These are phyloP conservation scores for Mycena crocata DNA, from an alignment of 768 basidiomycete genomes.

Conservation along the genomic window DNA sequence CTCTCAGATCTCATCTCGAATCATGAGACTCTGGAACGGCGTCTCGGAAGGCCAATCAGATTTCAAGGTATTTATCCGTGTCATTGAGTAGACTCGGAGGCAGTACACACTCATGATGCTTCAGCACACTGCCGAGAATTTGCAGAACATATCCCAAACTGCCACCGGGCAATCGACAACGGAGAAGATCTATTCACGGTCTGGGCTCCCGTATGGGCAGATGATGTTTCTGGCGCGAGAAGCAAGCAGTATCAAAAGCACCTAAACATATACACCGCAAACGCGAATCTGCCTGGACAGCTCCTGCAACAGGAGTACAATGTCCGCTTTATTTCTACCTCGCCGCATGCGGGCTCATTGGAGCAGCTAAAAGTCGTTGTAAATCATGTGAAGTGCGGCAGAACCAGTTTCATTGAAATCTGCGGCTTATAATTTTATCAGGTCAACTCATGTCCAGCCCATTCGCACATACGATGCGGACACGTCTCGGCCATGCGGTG, in stretches of 20 bases:
- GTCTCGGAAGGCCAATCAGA: background rate
- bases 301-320: conserved; percentile 46
- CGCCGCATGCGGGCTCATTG: conserved; percentile 41
- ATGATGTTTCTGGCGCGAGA: conserved; percentile 39
- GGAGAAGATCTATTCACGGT: conserved; percentile 27
- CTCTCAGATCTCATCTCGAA: background rate
- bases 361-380: conserved; percentile 46
- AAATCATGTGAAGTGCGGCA: conserved; percentile 34
- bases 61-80: background rate
- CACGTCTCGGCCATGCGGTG: conserved; percentile 11
- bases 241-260: conserved; percentile 49
- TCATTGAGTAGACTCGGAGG: too few species aligned
- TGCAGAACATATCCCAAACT: background rate
- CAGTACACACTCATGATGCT: background rate
- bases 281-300: conserved; percentile 41
- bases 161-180: conserved; percentile 2
- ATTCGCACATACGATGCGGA: conserved; percentile 24
- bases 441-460: background rate
- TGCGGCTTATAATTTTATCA: background rate
- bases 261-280: conserved; percentile 42
- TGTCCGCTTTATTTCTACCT: conserved; percentile 41
- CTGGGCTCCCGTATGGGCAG: conserved; percentile 25
- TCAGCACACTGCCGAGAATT: background rate
- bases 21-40: conserved; percentile 4
- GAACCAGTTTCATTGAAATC: too few species aligned